Base-by-base conservation (phyloP, 1,139 yeast species). In the Blastobotrys proliferans region DNA sequence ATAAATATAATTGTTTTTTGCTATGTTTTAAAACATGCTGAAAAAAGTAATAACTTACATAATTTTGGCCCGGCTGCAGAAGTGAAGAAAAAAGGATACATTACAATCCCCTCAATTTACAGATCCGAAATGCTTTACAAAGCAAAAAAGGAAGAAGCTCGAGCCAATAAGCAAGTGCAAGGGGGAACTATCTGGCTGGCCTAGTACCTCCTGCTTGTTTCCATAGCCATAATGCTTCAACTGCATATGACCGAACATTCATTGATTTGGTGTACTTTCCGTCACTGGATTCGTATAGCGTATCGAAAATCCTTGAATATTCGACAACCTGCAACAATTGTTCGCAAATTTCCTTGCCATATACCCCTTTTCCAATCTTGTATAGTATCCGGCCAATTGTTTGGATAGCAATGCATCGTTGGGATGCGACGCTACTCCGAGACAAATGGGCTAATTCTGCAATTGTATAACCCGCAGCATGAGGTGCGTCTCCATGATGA, bases 141-240 rank as follows among this genome's bases (percentile, higher is more conserved):
- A n/a, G n/a, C n/a, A n/a, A n/a, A n/a, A n/a, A n/a, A n/a, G n/a
- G n/a, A n/a, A n/a, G n/a, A n/a, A n/a, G n/a, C n/a, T n/a, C n/a
- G n/a, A n/a, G n/a, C n/a, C n/a, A n/a, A n/a, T n/a, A n/a, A n/a
- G n/a, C n/a, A 24, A 24, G 26, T 24, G 10, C 10, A n/a, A n/a
- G n/a, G n/a, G n/a, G n/a, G n/a, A n/a, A n/a, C 29, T 26, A 35
- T 4, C n/a, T 17, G 17, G 40, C 40, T 29, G 11, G 20, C 18
- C 34, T 18, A 13, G 21, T 22, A 9, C 34, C 44, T 13, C 47
- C 47, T 14, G 44, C 88, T 56, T 81, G 76, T 54, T 74, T 81
- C 92, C 95, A 87, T 42, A 90, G 69, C 97, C 97, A 92, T 34
- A 92, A 71, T 0, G 97, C 97, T 53, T 92, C 98, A 18, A 85